Conservation (phyloP, 2,329 filamentous ascomycete genomes). For the Colletotrichum sublineola region DNA sequence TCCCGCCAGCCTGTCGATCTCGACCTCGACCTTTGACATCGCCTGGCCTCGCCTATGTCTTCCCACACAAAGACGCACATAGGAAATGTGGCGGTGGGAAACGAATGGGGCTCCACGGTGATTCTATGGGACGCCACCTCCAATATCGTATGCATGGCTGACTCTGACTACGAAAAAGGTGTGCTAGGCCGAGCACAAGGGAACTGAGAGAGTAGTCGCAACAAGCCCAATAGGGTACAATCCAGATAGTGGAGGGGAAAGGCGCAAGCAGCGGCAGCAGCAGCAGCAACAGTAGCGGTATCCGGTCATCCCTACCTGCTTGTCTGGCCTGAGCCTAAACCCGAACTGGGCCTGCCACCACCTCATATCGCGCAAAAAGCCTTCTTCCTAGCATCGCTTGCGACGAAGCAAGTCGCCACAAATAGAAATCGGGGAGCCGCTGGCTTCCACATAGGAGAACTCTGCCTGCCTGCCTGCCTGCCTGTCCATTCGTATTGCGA, state of each 20-base stretch:
- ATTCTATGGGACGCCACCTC: constrained; percentile 37
- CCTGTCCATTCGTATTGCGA: background rate
- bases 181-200: constrained; percentile 12
- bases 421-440: constrained; percentile 8
- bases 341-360: background rate
- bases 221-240: background rate
- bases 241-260: too few relatives aligned
- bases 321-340: constrained; percentile 5
- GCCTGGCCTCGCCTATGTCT: constrained; percentile 4
- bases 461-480: background rate
- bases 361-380: constrained; percentile 28
- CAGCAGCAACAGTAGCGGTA: background rate
- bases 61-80: constrained; percentile 13
- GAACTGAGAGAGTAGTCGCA: background rate
- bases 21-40: background rate
- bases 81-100: constrained; percentile 16
- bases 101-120: constrained; percentile 3
- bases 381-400: constrained; percentile 9
- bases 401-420: constrained; percentile 23
- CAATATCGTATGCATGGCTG: constrained; percentile 41
- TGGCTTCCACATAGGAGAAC: background rate
- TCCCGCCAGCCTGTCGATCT: constrained; percentile 2
- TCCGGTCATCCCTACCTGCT: background rate
- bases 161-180: constrained; percentile 27
- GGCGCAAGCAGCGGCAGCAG: background rate